A percentile compares a stretch with the other conserved stretches of the same genome.
Evolutionary conservation across 306 rosid species (phyloP).

Genomic region (Erythrophleum fordii): DNA sequence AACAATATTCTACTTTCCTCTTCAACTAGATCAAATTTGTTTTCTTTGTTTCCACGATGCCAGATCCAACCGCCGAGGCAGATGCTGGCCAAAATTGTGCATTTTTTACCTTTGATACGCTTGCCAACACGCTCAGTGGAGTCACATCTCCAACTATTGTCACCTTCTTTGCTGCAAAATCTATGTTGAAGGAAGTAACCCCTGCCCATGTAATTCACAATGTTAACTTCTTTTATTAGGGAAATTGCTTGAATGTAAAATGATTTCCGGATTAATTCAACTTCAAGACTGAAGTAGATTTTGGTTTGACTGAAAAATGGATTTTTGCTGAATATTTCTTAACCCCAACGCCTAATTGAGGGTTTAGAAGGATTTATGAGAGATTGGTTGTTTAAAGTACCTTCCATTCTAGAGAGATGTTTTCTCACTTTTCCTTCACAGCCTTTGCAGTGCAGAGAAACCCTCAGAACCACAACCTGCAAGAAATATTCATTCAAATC

Average conservation of each 20-base stretch:
- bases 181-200: slow-evolving; percentile 84
- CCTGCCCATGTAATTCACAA: slow-evolving; percentile 55
- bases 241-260: slow-evolving; percentile 6
- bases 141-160: slow-evolving; percentile 80
- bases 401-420: slow-evolving; percentile 93
- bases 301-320: background rate
- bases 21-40: slow-evolving; percentile 19
- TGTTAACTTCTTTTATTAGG: background rate
- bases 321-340: background rate
- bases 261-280: background rate
- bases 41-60: slow-evolving; percentile 42
- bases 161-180: slow-evolving; percentile 90
- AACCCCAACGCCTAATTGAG: background rate
- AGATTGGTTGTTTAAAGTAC: slow-evolving; percentile 39
- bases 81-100: slow-evolving; percentile 84
- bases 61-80: slow-evolving; percentile 37
- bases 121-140: slow-evolving; percentile 71
- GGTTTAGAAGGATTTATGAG: background rate
- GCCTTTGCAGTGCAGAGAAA: slow-evolving; percentile 93
- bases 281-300: background rate
- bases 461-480: slow-evolving; percentile 89
- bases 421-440: slow-evolving; percentile 95
- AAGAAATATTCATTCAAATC: slow-evolving; percentile 25
- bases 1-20: slow-evolving; percentile 9
- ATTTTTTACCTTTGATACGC: slow-evolving; percentile 90